Evolutionary conservation across 768 basidiomycete species (phyloP).

Genomic region (Lactifluus pinguis): DNA sequence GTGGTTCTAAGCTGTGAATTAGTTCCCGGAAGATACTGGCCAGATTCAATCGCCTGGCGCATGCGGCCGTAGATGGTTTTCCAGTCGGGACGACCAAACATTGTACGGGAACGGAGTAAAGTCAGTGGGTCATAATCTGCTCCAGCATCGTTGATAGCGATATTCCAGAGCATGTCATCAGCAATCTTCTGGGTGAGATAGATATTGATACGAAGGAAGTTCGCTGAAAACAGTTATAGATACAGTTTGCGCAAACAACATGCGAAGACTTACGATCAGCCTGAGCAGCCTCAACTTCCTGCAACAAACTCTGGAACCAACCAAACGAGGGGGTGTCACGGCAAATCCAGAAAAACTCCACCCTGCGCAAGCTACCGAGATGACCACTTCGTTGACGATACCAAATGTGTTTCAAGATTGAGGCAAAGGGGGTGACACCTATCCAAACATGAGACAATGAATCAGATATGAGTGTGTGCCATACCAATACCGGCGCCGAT

Average conservation of each 20-base stretch:
- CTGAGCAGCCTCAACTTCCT: slow-evolving; percentile 82
- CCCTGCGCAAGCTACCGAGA: slow-evolving; percentile 72
- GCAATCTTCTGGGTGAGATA: slow-evolving; percentile 82
- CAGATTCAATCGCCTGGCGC: slow-evolving; percentile 68
- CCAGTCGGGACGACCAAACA: slow-evolving; percentile 91
- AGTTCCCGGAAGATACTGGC: slow-evolving; percentile 72
- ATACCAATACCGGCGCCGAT: slow-evolving; percentile 89
- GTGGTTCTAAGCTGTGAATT: slow-evolving; percentile 74
- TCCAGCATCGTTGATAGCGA: slow-evolving; percentile 79
- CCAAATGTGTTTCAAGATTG: slow-evolving; percentile 94
- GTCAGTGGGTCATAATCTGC: slow-evolving; percentile 86
- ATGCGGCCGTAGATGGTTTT: slow-evolving; percentile 69
- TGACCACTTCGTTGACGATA: slow-evolving; percentile 76
- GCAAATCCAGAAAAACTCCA: slow-evolving; percentile 93
- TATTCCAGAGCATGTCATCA: slow-evolving; percentile 88
- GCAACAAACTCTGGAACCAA: slow-evolving; percentile 89
- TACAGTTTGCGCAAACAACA: neutral
- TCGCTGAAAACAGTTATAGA: slow-evolving; percentile 39
- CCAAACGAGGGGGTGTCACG: slow-evolving; percentile 95
- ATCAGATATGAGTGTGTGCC: neutral
- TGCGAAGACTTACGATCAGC: slow-evolving; percentile 61
- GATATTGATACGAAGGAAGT: slow-evolving; percentile 87
- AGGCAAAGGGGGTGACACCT: slow-evolving; percentile 92
- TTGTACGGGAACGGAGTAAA: slow-evolving; percentile 77
- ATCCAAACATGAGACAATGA: slow-evolving; percentile 1